phyloP scores from a whole-genome alignment of 2,329 filamentous ascomycete species.

The Sphaerostilbella broomeana region DNA sequence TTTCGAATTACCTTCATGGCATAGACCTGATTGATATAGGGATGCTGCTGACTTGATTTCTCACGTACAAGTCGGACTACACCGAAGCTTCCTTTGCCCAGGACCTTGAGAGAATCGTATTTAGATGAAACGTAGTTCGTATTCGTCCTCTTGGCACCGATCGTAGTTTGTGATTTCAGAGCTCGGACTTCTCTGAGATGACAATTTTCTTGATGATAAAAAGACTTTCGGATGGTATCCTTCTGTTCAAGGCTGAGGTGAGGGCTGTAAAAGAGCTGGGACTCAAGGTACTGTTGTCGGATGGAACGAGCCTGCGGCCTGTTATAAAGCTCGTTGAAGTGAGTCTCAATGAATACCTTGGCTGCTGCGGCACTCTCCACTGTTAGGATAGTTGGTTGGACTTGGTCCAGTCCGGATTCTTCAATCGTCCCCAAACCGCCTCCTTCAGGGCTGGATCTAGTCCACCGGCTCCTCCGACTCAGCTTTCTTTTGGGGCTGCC shows the following conservation, averaged over 20 bases:
- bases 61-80: constrained; percentile 81
- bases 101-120: constrained; percentile 74
- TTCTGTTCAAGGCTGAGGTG: constrained; percentile 51
- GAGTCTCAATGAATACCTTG: constrained; percentile 80
- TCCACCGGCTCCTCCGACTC: constrained; percentile 28
- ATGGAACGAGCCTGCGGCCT: constrained; percentile 30
- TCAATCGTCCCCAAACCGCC: constrained; percentile 30
- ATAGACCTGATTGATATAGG: constrained; percentile 53
- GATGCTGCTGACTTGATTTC: constrained; percentile 32
- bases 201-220: constrained; percentile 61
- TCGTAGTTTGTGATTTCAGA: constrained; percentile 55
- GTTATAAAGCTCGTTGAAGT: constrained; percentile 66
- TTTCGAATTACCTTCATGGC: constrained; percentile 98
- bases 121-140: constrained; percentile 20
- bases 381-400: constrained; percentile 42
- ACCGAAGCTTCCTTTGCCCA: constrained; percentile 93
- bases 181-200: constrained; percentile 67
- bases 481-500: constrained; percentile 20
- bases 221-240: constrained; percentile 48
- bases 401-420: constrained; percentile 21
- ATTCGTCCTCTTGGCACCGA: constrained; percentile 10
- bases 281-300: constrained; percentile 30
- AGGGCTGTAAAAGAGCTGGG: constrained; percentile 49
- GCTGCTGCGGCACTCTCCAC: constrained; percentile 73
- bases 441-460: constrained; percentile 31